Conservation (phyloP, 768 basidiomycete genomes). For the Termitomyces sp. region DNA sequence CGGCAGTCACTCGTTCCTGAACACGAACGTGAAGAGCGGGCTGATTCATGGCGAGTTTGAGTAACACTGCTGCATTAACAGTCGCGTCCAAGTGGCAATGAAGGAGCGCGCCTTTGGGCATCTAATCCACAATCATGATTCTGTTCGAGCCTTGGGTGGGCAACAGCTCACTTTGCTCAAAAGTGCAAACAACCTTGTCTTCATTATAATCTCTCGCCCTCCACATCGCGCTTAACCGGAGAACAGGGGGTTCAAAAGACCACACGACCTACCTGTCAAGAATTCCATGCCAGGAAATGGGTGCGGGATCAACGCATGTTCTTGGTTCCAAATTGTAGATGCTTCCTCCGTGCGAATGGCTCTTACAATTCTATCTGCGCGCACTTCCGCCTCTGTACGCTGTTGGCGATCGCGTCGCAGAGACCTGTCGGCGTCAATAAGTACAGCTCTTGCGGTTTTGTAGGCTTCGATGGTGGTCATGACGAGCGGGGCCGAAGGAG, state of each 20-base stretch:
- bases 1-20: constrained; percentile 28
- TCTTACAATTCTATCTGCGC: constrained; percentile 55
- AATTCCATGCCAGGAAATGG: constrained; percentile 79
- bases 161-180: constrained; percentile 43
- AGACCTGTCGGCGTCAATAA: constrained; percentile 41
- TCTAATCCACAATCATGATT: constrained; percentile 29
- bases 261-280: constrained; percentile 44
- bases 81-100: constrained; percentile 76
- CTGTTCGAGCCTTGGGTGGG: not conserved
- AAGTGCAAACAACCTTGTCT: constrained; percentile 57
- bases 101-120: constrained; percentile 77
- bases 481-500: constrained; percentile 2
- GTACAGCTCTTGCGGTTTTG: constrained; percentile 22
- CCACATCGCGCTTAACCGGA: constrained; percentile 2
- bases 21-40: constrained; percentile 57
- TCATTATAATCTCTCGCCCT: constrained; percentile 54
- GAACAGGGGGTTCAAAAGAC: not conserved
- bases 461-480: constrained; percentile 21
- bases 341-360: constrained; percentile 51
- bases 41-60: constrained; percentile 50
- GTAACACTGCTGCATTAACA: constrained; percentile 46
- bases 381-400: constrained; percentile 30
- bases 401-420: constrained; percentile 40
- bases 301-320: constrained; percentile 48
- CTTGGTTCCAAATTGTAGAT: constrained; percentile 50